Conservation (phyloP, 768 basidiomycete genomes). For the Omphalotus guepiniiformis region DNA sequence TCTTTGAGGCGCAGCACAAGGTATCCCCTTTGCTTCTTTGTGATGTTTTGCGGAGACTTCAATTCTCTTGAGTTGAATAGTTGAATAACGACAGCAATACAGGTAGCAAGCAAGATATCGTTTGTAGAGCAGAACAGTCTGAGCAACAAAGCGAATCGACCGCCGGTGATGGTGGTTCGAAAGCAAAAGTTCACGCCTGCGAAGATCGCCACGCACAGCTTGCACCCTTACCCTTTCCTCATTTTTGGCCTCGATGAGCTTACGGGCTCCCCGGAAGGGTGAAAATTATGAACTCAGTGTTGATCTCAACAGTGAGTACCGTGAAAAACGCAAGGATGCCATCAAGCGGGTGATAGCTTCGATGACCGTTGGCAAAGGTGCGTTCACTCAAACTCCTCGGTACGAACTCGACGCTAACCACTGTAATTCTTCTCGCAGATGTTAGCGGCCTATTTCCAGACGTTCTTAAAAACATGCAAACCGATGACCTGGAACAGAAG, state of each 20-base stretch:
- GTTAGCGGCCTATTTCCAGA: slow-evolving; percentile 95
- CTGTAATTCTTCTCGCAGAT: slow-evolving; percentile 37
- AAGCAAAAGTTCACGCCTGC: too few relatives aligned
- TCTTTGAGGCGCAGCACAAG: too few relatives aligned
- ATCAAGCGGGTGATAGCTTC: slow-evolving; percentile 97
- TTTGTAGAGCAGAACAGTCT: too few relatives aligned
- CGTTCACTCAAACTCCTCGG: slow-evolving; percentile 11
- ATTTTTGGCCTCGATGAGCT: slow-evolving; percentile 29
- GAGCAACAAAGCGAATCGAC: too few relatives aligned
- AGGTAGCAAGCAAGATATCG: too few relatives aligned
- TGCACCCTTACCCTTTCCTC: not conserved
- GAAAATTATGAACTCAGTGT: slow-evolving; percentile 97
- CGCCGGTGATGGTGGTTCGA: too few relatives aligned
- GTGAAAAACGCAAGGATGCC: slow-evolving; percentile 94
- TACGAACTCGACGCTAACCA: slow-evolving; percentile 1
- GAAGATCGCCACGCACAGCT: not conserved
- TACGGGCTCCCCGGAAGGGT: slow-evolving; percentile 68
- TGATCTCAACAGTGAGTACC: slow-evolving; percentile 96
- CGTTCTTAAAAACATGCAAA: slow-evolving; percentile 99
- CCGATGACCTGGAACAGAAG: slow-evolving; percentile 99
- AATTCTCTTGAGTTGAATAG: too few relatives aligned
- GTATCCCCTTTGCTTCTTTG: too few relatives aligned
- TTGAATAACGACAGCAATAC: too few relatives aligned
- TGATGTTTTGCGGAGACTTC: too few relatives aligned
- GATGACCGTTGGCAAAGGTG: slow-evolving; percentile 99